Evolutionary conservation across 495 filamentous ascomycete genomes (phyloP).

Genomic region (Lasiosphaeria miniovina): DNA sequence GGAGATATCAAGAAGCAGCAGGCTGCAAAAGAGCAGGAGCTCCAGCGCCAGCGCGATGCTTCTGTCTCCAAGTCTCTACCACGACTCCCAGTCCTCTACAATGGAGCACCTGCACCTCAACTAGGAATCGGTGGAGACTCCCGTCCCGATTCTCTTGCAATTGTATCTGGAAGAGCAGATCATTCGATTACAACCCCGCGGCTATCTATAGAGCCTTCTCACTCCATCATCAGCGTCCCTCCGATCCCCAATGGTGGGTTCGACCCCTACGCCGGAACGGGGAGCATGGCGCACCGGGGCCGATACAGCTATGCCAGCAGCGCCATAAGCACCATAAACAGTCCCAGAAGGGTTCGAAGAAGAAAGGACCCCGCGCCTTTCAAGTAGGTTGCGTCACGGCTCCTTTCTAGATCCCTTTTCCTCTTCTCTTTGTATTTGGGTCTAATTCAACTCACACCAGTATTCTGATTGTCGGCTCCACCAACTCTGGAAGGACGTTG

Average conservation of each 20-base stretch:
- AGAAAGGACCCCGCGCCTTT: slow-evolving; percentile 97
- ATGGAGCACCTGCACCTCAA: slow-evolving; percentile 54
- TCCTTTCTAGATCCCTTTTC: too few species aligned
- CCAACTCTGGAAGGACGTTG: slow-evolving; percentile 89
- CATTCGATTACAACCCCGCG: slow-evolving; percentile 39
- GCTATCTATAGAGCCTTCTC: slow-evolving; percentile 42
- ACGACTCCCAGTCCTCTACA: slow-evolving; percentile 73
- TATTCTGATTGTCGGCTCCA: slow-evolving; percentile 84
- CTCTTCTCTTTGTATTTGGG: too few species aligned
- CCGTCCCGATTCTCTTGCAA: slow-evolving; percentile 62
- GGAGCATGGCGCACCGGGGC: slow-evolving; percentile 96
- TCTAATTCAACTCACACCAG: slow-evolving; percentile 43
- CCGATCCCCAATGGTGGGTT: slow-evolving; percentile 54
- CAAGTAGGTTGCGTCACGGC: slow-evolving; percentile 65
- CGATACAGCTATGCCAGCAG: slow-evolving; percentile 97
- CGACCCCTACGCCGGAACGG: slow-evolving; percentile 77
- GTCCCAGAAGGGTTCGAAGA: slow-evolving; percentile 84
- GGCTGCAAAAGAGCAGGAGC: slow-evolving; percentile 57
- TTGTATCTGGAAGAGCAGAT: slow-evolving; percentile 54
- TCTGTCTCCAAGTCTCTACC: slow-evolving; percentile 69
- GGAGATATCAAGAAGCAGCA: slow-evolving; percentile 72
- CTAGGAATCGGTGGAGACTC: slow-evolving; percentile 65
- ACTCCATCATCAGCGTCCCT: slow-evolving; percentile 34
- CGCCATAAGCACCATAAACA: slow-evolving; percentile 88
- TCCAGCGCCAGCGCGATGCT: slow-evolving; percentile 63